Base-by-base conservation (phyloP, 306 rosid genomes). In the Vigna nakashimae region DNA sequence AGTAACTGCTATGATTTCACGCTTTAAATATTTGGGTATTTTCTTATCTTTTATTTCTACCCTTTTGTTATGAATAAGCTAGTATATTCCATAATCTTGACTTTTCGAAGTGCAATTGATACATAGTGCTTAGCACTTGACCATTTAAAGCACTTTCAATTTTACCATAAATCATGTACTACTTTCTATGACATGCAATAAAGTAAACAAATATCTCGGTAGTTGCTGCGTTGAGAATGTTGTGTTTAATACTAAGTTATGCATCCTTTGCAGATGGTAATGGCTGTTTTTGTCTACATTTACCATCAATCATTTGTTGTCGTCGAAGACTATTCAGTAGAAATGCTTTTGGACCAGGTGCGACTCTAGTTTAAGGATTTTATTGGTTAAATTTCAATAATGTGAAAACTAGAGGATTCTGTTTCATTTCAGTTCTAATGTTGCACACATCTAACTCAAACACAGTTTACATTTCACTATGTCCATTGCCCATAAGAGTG, bases 201-300 rank as follows among this genome's bases (percentile, higher is more conserved):
- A 71, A 71, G n/a, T 10, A 14, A n/a, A 60, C 1, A 22, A 24
- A 57, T 16, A 60, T 28, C 49, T 71, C 22, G 40, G 14, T 13
- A 34, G 11, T 71, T 64, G 45, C 20, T 63, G 78, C 32, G 28
- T 26, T 26, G 28, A 3, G 75, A 64, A 3, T 65, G 40, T 48
- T 66, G 70, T 56, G 48, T 26, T 67, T 59, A 58, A 36, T 58
- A 65, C 45, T 45, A 11, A 52, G 48, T 59, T 67, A 59, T 67
- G 42, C 73, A 53, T 86, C 71, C 56, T 79, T 65, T 84, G 76
- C 86, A 96, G 99, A 93, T 96, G 99, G 99, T 96, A 45, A 96
- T 93, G 98, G 99, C 97, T 24, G 91, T 96, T 63, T 92, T 96
- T 83, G 98, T 95, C 62, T 93, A 93, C 85, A 96, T 93, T 76